Evolutionary conservation across 495 filamentous ascomycete species (phyloP).

Genomic region (Xylaria longipes): DNA sequence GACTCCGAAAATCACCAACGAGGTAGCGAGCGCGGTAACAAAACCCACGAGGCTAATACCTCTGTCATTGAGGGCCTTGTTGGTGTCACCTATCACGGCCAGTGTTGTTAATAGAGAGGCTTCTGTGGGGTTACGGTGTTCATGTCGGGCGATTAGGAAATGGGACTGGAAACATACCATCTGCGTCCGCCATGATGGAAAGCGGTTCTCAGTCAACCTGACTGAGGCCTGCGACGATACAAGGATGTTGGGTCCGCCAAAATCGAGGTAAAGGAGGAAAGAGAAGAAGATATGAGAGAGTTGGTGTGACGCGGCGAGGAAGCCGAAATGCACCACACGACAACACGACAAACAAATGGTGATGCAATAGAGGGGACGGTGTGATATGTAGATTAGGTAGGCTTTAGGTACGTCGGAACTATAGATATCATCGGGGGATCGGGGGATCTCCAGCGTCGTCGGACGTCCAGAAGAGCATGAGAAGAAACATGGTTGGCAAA

Average conservation of each 20-base stretch:
- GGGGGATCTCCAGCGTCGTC: conserved; percentile 12
- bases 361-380: background rate
- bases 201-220: conserved; percentile 8
- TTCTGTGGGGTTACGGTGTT: background rate
- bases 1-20: conserved; percentile 76
- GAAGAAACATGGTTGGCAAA: conserved; percentile 18
- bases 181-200: conserved; percentile 30
- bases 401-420: conserved; percentile 8
- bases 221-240: background rate
- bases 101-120: background rate
- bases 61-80: conserved; percentile 48
- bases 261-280: background rate
- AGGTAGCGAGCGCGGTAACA: conserved; percentile 74
- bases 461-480: background rate
- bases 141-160: background rate
- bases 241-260: background rate
- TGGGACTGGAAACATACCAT: conserved; percentile 31
- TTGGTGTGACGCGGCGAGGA: background rate
- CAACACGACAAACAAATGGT: background rate
- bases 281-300: background rate
- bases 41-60: conserved; percentile 70
- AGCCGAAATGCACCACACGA: background rate
- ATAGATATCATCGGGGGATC: background rate
- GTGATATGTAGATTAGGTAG: conserved; percentile 11
- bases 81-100: conserved; percentile 16